Percentiles rank a stretch among this genome's conserved stretches.
Conservation (phyloP, 768 basidiomycete species). For the Mycena vulgaris region DNA sequence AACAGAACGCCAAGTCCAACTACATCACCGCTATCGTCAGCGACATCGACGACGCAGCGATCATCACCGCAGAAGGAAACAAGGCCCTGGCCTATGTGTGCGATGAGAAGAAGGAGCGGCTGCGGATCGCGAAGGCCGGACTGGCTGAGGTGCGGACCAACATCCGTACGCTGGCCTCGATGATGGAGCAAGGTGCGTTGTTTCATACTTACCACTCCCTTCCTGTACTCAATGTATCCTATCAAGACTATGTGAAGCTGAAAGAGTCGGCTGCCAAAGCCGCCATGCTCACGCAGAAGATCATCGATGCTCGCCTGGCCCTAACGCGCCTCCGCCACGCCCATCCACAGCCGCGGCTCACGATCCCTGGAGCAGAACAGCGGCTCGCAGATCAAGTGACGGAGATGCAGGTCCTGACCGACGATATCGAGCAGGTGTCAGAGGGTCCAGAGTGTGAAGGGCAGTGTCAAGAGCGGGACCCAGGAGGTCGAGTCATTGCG, state of each 20-base stretch:
- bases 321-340: slow-evolving; percentile 86
- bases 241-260: slow-evolving; percentile 72
- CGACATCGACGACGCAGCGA: slow-evolving; percentile 81
- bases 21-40: slow-evolving; percentile 91
- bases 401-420: slow-evolving; percentile 84
- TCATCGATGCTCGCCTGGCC: slow-evolving; percentile 86
- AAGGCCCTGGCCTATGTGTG: slow-evolving; percentile 73
- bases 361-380: slow-evolving; percentile 80
- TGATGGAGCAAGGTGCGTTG: slow-evolving; percentile 75
- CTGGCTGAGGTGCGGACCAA: slow-evolving; percentile 76
- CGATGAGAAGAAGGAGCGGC: slow-evolving; percentile 76
- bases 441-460: slow-evolving; percentile 68
- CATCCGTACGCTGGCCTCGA: slow-evolving; percentile 73
- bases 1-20: slow-evolving; percentile 92
- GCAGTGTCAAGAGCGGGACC: slow-evolving; percentile 70
- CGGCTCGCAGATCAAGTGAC: slow-evolving; percentile 83
- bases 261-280: slow-evolving; percentile 69
- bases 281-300: slow-evolving; percentile 76
- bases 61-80: slow-evolving; percentile 86
- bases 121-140: slow-evolving; percentile 76
- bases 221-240: neutral
- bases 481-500: slow-evolving; percentile 72
- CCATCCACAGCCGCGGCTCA: slow-evolving; percentile 86
- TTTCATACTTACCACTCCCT: neutral
- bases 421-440: slow-evolving; percentile 72